Evolutionary conservation across 345 rosid genomes (phyloP).

Genomic region (Hypericum androsaemum): DNA sequence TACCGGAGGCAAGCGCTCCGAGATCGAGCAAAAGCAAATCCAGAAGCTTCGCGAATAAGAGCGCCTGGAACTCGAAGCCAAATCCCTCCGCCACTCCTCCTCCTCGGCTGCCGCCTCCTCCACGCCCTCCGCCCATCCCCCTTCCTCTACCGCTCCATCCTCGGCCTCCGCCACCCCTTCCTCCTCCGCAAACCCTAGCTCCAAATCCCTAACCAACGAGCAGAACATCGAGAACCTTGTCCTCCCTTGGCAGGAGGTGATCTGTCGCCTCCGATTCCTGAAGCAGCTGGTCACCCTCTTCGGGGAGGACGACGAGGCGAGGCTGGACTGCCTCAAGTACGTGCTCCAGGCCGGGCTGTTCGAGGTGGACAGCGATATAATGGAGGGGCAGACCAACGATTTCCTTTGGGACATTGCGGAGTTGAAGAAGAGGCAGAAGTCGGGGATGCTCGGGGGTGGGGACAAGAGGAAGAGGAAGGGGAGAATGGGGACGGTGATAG

Average conservation of each 20-base stretch:
- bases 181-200: slow-evolving; percentile 22
- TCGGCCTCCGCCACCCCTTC: slow-evolving; percentile 22
- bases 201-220: too few species aligned
- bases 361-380: too few species aligned
- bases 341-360: slow-evolving; percentile 74
- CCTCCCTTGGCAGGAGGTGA: slow-evolving; percentile 81
- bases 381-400: slow-evolving; percentile 93
- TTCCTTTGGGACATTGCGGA: slow-evolving; percentile 87
- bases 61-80: slow-evolving; percentile 77
- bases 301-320: slow-evolving; percentile 78
- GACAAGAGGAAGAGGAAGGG: too few species aligned
- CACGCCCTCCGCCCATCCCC: too few species aligned
- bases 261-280: slow-evolving; percentile 79
- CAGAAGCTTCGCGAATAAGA: slow-evolving; percentile 86
- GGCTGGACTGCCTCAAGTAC: slow-evolving; percentile 74
- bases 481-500: slow-evolving; percentile 58
- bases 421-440: too few species aligned
- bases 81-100: slow-evolving; percentile 39
- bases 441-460: too few species aligned
- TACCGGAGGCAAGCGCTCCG: slow-evolving; percentile 66
- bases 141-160: slow-evolving; percentile 23
- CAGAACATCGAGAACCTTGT: slow-evolving; percentile 66
- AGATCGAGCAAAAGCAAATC: too few species aligned
- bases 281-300: slow-evolving; percentile 91
- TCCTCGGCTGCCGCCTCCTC: too few species aligned